phyloP scores from a whole-genome alignment of 1,284 basidiomycete genomes.

The Ganoderma meredithae region DNA sequence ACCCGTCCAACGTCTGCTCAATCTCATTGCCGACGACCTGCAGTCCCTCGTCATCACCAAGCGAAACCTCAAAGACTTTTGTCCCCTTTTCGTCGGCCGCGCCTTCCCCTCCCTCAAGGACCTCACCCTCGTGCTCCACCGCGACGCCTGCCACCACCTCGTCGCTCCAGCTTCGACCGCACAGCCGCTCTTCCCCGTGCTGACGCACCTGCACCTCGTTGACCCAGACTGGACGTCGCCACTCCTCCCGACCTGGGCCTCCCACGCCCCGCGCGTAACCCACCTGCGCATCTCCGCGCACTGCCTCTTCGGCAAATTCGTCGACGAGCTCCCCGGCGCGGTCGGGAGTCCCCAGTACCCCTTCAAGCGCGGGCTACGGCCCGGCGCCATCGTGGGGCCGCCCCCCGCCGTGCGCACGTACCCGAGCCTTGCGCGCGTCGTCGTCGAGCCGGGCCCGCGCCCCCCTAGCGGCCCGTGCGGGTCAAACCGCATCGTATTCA shows the following conservation, averaged over 20 bases:
- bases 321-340: slow-evolving; percentile 3
- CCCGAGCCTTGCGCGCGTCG: slow-evolving; percentile 8
- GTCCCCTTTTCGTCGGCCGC: slow-evolving; percentile 2
- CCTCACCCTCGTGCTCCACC: slow-evolving; percentile 13
- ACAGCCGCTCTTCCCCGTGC: slow-evolving; percentile 14
- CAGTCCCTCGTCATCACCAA: slow-evolving; percentile 12
- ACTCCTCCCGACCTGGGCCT: neutral
- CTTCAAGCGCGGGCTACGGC: neutral
- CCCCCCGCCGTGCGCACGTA: neutral
- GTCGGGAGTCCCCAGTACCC: neutral
- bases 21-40: slow-evolving; percentile 10
- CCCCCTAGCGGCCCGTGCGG: neutral
- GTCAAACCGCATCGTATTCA: neutral
- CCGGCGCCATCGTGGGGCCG: too few relatives aligned
- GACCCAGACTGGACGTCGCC: neutral
- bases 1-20: neutral
- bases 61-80: neutral
- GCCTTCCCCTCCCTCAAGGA: slow-evolving; percentile 16
- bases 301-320: neutral
- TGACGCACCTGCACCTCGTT: slow-evolving; percentile 20
- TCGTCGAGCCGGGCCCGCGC: slow-evolving; percentile 10
- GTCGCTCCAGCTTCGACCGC: neutral
- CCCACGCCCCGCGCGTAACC: slow-evolving; percentile 13
- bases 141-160: neutral
- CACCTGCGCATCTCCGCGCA: slow-evolving; percentile 16